Evolutionary conservation across 805 yeast genomes (phyloP).

Genomic region (Groenewaldozyma salmanticensis): DNA sequence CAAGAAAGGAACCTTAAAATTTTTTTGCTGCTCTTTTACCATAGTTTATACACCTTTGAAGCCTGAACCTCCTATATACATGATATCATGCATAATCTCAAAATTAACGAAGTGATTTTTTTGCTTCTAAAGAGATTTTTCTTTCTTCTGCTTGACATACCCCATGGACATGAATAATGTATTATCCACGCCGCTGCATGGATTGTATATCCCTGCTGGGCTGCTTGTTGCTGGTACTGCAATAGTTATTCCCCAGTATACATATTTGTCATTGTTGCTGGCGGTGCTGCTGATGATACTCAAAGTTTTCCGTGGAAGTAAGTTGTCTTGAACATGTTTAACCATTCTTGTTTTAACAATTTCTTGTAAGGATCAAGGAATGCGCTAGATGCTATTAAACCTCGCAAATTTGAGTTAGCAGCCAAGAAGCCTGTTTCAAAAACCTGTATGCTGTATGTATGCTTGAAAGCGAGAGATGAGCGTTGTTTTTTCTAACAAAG

Average conservation of each 20-base stretch:
- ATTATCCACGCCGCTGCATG: conserved; percentile 26
- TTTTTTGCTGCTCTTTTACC: too few relatives aligned
- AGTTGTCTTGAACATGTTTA: conserved; percentile 3
- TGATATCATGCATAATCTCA: too few relatives aligned
- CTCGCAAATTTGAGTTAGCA: conserved; percentile 37
- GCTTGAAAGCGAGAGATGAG: neutral
- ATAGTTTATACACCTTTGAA: too few relatives aligned
- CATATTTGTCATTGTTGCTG: conserved; percentile 14
- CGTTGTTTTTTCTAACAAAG: neutral
- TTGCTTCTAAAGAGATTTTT: too few relatives aligned
- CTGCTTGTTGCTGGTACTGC: conserved; percentile 21
- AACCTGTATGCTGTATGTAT: neutral
- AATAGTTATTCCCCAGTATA: conserved; percentile 21
- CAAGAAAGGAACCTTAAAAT: too few relatives aligned
- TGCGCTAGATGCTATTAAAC: neutral
- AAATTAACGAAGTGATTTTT: too few relatives aligned
- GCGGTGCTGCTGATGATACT: conserved; percentile 18
- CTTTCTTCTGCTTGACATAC: too few relatives aligned
- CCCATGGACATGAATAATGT: too few relatives aligned
- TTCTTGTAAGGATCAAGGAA: neutral
- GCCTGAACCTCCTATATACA: too few relatives aligned
- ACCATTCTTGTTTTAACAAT: neutral
- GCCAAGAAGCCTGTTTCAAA: neutral
- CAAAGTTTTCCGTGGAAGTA: conserved; percentile 23
- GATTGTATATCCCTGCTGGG: conserved; percentile 23